phyloP scores from a whole-genome alignment of 1,284 basidiomycete species.

The Trichosporon ovoides region DNA sequence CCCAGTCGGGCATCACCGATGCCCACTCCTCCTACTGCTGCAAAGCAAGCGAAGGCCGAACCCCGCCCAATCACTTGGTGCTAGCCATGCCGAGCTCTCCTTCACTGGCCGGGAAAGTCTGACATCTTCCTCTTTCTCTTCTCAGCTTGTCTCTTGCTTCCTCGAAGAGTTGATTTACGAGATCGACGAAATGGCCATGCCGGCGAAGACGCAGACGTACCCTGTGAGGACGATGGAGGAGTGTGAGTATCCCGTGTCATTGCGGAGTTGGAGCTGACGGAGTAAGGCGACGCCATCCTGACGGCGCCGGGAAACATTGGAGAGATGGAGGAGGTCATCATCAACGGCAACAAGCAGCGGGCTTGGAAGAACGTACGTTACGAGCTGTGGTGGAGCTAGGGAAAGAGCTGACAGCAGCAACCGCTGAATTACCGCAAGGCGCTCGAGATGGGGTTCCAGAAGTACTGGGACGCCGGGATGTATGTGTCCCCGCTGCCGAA shows the following conservation, averaged over 20 bases:
- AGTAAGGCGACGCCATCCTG: conserved; percentile 18
- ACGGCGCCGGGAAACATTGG: conserved; percentile 31
- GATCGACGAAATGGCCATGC: background rate
- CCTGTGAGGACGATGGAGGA: background rate
- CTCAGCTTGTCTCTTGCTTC: background rate
- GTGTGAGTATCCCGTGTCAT: background rate
- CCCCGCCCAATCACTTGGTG: no score
- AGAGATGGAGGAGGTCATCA: conserved; percentile 31
- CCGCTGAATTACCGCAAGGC: background rate
- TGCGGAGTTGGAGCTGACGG: background rate
- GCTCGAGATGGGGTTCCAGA: conserved; percentile 3
- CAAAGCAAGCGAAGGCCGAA: no score
- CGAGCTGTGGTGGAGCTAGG: background rate
- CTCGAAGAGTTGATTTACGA: no score
- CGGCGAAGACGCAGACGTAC: background rate
- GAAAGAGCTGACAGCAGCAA: background rate
- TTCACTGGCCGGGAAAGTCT: no score
- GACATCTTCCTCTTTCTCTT: background rate
- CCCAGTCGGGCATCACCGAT: no score
- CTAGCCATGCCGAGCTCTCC: no score
- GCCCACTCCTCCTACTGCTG: no score
- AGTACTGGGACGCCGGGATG: background rate
- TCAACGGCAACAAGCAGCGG: conserved; percentile 26
- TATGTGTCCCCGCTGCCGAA: conserved; percentile 2
- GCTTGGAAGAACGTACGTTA: conserved; percentile 41